Percentiles rank a stretch among this genome's conserved stretches.
These are phyloP conservation scores for Yamadazyma dendronema DNA, from an alignment of 1,139 yeast genomes.

Conservation along the genomic window DNA sequence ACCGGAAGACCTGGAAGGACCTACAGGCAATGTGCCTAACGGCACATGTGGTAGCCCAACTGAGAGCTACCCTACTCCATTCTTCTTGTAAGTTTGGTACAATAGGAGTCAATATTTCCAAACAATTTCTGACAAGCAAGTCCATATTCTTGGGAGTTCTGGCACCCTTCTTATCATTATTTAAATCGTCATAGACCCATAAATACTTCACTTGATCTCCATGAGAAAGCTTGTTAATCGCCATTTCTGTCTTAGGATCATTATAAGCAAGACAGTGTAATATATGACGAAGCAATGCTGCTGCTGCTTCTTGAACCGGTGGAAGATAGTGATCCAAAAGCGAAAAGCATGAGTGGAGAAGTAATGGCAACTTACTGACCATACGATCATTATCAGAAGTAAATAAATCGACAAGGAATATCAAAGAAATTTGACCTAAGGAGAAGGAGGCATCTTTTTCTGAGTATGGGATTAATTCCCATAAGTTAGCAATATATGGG, in stretches of 20 bases:
- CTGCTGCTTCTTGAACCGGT: conserved; percentile 82
- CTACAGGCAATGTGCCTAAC: conserved; percentile 96
- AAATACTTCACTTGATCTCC: conserved; percentile 37
- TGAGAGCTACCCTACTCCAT: conserved; percentile 82
- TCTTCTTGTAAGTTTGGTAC: conserved; percentile 62
- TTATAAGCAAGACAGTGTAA: conserved; percentile 62
- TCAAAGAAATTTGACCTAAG: conserved; percentile 80
- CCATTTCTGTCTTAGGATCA: conserved; percentile 52
- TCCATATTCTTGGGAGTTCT: conserved; percentile 90
- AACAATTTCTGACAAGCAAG: conserved; percentile 60
- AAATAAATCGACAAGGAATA: conserved; percentile 78
- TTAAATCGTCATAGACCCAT: conserved; percentile 89
- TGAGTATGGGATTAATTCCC: conserved; percentile 52
- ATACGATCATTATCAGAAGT: conserved; percentile 60
- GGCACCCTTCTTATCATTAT: conserved; percentile 75
- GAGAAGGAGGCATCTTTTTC: conserved; percentile 81
- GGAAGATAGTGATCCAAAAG: conserved; percentile 84
- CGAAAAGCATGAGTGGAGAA: conserved; percentile 79
- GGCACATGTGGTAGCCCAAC: conserved; percentile 98
- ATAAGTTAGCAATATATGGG: conserved; percentile 77
- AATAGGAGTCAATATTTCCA: conserved; percentile 53
- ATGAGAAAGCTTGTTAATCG: conserved; percentile 54
- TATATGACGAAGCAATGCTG: conserved; percentile 69
- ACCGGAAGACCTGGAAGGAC: conserved; percentile 88
- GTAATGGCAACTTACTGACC: conserved; percentile 60